Evolutionary conservation across 2,329 filamentous ascomycete genomes (phyloP).

Genomic region (Ophiostoma sp.): DNA sequence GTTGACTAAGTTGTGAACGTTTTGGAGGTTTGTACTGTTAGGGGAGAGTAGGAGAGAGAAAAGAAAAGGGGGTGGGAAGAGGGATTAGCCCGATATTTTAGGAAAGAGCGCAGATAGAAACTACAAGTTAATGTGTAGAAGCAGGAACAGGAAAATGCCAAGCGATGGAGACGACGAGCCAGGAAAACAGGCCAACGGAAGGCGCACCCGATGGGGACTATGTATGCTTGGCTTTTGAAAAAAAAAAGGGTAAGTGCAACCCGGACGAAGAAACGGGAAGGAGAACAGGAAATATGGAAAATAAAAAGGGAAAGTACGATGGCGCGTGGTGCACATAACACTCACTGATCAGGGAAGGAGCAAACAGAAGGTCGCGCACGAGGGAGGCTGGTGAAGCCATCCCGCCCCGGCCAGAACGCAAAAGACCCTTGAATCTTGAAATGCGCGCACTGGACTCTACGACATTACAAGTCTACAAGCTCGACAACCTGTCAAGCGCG

Average conservation of each 20-base stretch:
- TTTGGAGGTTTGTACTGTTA: no score
- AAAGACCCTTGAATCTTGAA: background rate
- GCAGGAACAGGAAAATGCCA: background rate
- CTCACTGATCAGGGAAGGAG: no score
- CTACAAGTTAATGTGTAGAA: background rate
- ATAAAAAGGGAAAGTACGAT: background rate
- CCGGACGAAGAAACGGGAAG: background rate
- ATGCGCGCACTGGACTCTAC: background rate
- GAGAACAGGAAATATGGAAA: background rate
- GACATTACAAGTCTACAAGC: no score
- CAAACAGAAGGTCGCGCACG: background rate
- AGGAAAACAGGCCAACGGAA: background rate
- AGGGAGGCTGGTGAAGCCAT: background rate
- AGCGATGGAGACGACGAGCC: background rate
- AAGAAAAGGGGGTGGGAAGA: background rate
- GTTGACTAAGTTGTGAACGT: background rate
- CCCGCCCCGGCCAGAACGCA: background rate
- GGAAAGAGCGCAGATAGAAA: background rate
- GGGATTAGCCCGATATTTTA: background rate
- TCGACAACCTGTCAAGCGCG: background rate
- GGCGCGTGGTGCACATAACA: background rate
- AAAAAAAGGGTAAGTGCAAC: background rate
- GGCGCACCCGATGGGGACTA: background rate
- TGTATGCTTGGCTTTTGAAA: background rate
- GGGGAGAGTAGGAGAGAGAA: background rate